Base-by-base conservation (phyloP, 108 stramenopile species). In the Chaetoceros muelleri region DNA sequence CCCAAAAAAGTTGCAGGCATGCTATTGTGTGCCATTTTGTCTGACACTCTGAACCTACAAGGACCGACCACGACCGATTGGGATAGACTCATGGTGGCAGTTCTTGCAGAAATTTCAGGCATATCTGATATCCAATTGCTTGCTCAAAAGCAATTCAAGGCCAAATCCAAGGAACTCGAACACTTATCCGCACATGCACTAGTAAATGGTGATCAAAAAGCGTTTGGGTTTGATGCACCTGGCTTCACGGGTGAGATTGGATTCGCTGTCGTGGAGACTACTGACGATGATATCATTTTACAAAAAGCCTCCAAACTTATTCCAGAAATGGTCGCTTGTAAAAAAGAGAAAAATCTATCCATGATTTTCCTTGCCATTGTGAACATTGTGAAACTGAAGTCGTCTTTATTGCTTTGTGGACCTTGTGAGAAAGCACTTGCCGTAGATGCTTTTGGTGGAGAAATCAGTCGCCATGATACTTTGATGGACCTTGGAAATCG, bases 181-280 rank as follows among this genome's bases (percentile, higher is more conserved):
- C 58, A 55, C 34, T 28, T 80, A 47, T 53, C 52, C 34, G 73
- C 79, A 10, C 53, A 67, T 52, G 66, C 56, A 19, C 50, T 80
- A 10, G 79, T 80, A n/a, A 74, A 77, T 48, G 86, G 86, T 26
- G 85, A 86, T 52, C 79, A 78, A 63, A 86, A 86, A 72, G 31
- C 55, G 25, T 86, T 84, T 65, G 65, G 61, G 44, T 81, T 70
- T 30, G 48, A 74, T 0, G 64, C 52, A 20, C 31, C 57, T 24
- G 57, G 55, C 23, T 79, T 75, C 46, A 23, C 29, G 21, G 73
- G 67, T 24, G 75, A 78, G 46, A 63, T 87, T 45, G 86, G 78
- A 10, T 84, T 87, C 62, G 80, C 75, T 24, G 86, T 87, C 13
- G 67, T 84, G n/a, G 86, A 87, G 51, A 84, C 82, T 8, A 87